Evolutionary conservation across 768 basidiomycete genomes (phyloP).

Genomic region (Lanmaoa pseudosensibilis): DNA sequence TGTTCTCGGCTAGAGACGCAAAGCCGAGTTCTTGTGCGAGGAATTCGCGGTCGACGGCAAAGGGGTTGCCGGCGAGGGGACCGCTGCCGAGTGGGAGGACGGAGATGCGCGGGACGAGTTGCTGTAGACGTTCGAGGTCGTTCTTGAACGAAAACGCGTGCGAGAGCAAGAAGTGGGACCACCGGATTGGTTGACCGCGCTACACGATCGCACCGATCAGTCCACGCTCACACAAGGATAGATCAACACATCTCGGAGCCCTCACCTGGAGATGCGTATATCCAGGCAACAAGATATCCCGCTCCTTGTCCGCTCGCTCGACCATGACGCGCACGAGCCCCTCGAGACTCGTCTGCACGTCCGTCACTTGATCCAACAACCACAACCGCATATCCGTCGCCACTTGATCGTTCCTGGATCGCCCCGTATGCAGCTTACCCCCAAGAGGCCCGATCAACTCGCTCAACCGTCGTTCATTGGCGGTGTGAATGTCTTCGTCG

Average conservation of each 20-base stretch:
- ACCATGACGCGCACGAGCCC: conserved; percentile 85
- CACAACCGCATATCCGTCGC: conserved; percentile 98
- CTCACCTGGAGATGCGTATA: conserved; percentile 96
- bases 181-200: conserved; percentile 98
- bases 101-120: conserved; percentile 87
- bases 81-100: conserved; percentile 93
- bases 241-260: neutral
- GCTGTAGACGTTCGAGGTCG: conserved; percentile 82
- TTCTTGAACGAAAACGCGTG: conserved; percentile 92
- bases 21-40: conserved; percentile 91
- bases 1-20: conserved; percentile 87
- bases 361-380: conserved; percentile 77
- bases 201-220: conserved; percentile 33
- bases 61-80: conserved; percentile 95
- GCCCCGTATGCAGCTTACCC: conserved; percentile 96
- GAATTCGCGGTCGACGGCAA: conserved; percentile 90
- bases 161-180: conserved; percentile 95
- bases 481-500: conserved; percentile 99
- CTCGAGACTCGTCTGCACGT: conserved; percentile 67
- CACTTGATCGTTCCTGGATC: conserved; percentile 97
- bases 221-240: neutral
- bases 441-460: conserved; percentile 92
- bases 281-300: conserved; percentile 87
- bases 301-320: conserved; percentile 91
- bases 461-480: conserved; percentile 91